Conservation (phyloP, 345 rosid genomes). For the Aquilaria sinensis region DNA sequence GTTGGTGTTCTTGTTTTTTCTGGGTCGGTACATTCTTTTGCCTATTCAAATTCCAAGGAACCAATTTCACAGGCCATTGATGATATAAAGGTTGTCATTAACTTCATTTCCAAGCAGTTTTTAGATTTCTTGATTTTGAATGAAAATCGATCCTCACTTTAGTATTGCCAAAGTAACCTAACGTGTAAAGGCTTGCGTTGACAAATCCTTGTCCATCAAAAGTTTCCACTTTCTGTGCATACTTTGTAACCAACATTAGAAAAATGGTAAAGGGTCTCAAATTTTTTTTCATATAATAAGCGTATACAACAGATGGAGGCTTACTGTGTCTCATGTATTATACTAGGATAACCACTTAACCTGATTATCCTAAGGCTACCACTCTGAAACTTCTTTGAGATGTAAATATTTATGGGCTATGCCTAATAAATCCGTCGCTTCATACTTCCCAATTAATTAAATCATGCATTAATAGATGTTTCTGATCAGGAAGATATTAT, state of each 20-base stretch:
- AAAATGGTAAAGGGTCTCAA: too few relatives aligned
- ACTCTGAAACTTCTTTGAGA: background rate
- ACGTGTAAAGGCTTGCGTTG: background rate
- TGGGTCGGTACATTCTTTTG: constrained; percentile 66
- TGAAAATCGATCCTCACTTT: constrained; percentile 3
- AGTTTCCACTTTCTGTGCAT: too few relatives aligned
- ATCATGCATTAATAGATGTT: background rate
- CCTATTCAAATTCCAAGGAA: constrained; percentile 68
- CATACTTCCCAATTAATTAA: background rate
- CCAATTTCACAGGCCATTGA: constrained; percentile 71
- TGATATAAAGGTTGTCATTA: constrained; percentile 63
- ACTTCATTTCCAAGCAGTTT: background rate
- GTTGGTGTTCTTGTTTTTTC: constrained; percentile 51
- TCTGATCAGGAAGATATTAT: constrained; percentile 65
- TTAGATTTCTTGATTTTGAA: background rate
- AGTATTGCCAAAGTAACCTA: background rate
- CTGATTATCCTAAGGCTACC: too few relatives aligned
- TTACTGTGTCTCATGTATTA: too few relatives aligned
- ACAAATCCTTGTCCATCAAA: too few relatives aligned
- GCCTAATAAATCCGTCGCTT: too few relatives aligned
- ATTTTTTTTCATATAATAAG: too few relatives aligned
- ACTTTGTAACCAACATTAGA: too few relatives aligned
- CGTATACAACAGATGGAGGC: too few relatives aligned
- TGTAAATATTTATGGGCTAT: background rate
- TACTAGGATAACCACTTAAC: too few relatives aligned